A percentile compares a stretch with the other conserved stretches of the same genome.
Conservation (phyloP, 129 eudicot genomes). For the Pseudognaphalium luteoalbum region DNA sequence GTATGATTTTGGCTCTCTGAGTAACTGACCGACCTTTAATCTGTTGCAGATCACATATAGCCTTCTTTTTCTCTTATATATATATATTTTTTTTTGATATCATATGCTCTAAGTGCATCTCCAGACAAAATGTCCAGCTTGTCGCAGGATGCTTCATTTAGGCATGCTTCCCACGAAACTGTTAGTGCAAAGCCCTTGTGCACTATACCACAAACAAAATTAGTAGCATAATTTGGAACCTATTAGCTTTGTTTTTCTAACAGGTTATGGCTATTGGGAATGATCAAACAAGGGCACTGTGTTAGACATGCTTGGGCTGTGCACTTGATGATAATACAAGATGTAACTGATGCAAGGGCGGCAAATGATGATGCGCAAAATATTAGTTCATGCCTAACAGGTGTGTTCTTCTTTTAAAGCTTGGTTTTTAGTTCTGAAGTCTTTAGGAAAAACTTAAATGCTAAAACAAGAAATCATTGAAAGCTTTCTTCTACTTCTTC, state of each 20-base stretch:
- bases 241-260: constrained; percentile 24
- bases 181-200: constrained; percentile 43
- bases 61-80: constrained; percentile 64
- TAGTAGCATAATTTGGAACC: constrained; percentile 5
- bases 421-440: not conserved
- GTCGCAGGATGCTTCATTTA: constrained; percentile 69
- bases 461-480: not conserved
- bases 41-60: too few species aligned
- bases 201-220: not conserved
- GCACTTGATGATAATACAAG: constrained; percentile 72
- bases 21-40: too few species aligned
- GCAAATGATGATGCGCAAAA: constrained; percentile 45
- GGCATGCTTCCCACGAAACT: constrained; percentile 70
- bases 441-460: constrained; percentile 3
- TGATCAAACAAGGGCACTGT: constrained; percentile 69
- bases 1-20: constrained; percentile 31
- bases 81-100: constrained; percentile 75
- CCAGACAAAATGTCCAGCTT: constrained; percentile 56
- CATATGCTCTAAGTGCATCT: constrained; percentile 71
- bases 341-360: constrained; percentile 57
- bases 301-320: constrained; percentile 91
- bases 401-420: constrained; percentile 33
- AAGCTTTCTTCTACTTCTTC: not conserved
- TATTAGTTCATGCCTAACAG: constrained; percentile 78
- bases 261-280: constrained; percentile 70